Percentiles rank a stretch among this genome's conserved stretches.
Conservation (phyloP, 148 eudicot genomes). For the Rhododendron henanense region DNA sequence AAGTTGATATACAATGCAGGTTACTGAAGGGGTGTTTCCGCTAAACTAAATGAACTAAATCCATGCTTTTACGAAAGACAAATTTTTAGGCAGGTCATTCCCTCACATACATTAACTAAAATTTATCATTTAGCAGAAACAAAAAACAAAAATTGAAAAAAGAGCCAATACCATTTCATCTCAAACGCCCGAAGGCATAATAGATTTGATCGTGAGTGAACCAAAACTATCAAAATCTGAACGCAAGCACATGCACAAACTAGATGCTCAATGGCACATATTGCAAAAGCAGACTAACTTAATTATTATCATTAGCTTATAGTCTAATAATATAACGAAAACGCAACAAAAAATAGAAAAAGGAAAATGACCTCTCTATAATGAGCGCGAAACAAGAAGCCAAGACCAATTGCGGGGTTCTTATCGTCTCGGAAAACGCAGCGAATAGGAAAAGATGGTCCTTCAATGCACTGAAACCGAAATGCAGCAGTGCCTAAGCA, state of each 20-base stretch:
- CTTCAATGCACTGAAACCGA: constrained; percentile 39
- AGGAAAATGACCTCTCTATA: background rate
- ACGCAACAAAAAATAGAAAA: background rate
- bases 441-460: constrained; percentile 9
- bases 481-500: constrained; percentile 20
- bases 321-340: too few relatives aligned
- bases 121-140: background rate
- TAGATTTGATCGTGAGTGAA: too few relatives aligned
- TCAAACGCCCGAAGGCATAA: too few relatives aligned
- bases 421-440: constrained; percentile 18
- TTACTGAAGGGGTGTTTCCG: background rate
- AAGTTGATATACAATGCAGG: background rate
- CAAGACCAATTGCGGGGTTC: background rate
- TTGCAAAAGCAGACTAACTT: too few relatives aligned
- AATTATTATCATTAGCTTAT: too few relatives aligned
- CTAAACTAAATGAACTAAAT: too few relatives aligned
- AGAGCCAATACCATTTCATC: too few relatives aligned
- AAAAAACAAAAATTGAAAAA: too few relatives aligned
- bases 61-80: background rate
- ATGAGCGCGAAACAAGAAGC: constrained; percentile 1
- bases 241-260: too few relatives aligned
- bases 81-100: too few relatives aligned
- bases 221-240: too few relatives aligned
- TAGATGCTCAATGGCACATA: background rate
- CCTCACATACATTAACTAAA: too few relatives aligned